phyloP scores from a whole-genome alignment of 148 eudicot genomes.

The Fagopyrum tataricum region DNA sequence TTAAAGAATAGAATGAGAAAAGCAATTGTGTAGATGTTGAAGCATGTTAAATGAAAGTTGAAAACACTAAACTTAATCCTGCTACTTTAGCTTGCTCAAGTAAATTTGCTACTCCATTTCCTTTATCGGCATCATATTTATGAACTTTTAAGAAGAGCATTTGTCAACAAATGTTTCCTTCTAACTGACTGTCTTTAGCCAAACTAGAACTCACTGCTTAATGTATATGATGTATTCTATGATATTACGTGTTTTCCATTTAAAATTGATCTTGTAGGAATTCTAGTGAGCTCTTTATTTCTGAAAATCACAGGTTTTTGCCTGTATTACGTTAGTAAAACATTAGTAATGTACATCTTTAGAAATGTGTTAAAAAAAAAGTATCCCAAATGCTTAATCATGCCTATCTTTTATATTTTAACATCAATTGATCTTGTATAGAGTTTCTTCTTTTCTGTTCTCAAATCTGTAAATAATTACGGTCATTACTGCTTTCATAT shows the following conservation, averaged over 20 bases:
- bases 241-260: not conserved
- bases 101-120: not conserved
- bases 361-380: not conserved
- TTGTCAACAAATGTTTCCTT: not conserved
- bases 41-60: not conserved
- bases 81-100: not conserved
- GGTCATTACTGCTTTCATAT: not conserved
- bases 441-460: not conserved
- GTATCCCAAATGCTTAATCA: not conserved
- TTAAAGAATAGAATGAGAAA: slow-evolving; percentile 2
- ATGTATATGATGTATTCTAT: not conserved
- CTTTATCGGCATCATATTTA: not conserved
- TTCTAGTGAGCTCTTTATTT: not conserved
- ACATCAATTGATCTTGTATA: not conserved
- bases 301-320: not conserved
- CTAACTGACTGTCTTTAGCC: not conserved
- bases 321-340: not conserved
- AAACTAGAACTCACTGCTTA: not conserved
- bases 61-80: not conserved
- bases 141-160: not conserved
- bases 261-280: not conserved
- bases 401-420: not conserved
- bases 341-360: not conserved
- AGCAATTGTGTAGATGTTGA: not conserved
- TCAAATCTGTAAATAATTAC: not conserved